phyloP scores from a whole-genome alignment of 2,329 filamentous ascomycete species.

The Cladosporium sp. region DNA sequence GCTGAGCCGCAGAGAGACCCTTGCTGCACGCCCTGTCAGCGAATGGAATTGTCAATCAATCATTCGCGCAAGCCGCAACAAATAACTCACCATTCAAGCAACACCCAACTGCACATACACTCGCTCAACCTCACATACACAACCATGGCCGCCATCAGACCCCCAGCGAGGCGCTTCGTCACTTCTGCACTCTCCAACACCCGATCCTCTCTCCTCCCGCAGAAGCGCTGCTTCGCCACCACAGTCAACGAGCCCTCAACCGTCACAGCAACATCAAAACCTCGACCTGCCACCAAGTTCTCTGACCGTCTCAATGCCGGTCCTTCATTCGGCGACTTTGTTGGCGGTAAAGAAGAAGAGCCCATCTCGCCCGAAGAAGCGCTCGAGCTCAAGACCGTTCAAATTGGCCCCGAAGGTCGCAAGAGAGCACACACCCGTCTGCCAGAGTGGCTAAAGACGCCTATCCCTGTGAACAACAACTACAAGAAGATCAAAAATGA shows the following conservation, averaged over 20 bases:
- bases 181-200: conserved; percentile 24
- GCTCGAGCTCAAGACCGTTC: conserved; percentile 61
- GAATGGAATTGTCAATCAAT: conserved; percentile 9
- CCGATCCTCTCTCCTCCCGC: conserved; percentile 30
- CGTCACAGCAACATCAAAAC: conserved; percentile 34
- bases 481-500: conserved; percentile 96
- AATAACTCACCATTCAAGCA: background rate
- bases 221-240: conserved; percentile 46
- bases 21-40: conserved; percentile 13
- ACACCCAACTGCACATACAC: conserved; percentile 5
- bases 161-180: conserved; percentile 30
- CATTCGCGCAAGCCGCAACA: background rate
- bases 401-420: conserved; percentile 61
- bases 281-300: conserved; percentile 54
- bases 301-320: conserved; percentile 64
- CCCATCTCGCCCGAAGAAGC: conserved; percentile 52
- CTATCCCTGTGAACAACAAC: conserved; percentile 81
- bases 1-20: background rate
- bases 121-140: conserved; percentile 12
- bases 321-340: conserved; percentile 65
- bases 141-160: conserved; percentile 31
- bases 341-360: conserved; percentile 45
- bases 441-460: conserved; percentile 93
- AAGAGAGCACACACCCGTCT: conserved; percentile 71
- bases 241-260: conserved; percentile 41